These are phyloP conservation scores for Cryoendolithus antarcticus DNA, from an alignment of 2,329 filamentous ascomycete species.

Conservation along the genomic window DNA sequence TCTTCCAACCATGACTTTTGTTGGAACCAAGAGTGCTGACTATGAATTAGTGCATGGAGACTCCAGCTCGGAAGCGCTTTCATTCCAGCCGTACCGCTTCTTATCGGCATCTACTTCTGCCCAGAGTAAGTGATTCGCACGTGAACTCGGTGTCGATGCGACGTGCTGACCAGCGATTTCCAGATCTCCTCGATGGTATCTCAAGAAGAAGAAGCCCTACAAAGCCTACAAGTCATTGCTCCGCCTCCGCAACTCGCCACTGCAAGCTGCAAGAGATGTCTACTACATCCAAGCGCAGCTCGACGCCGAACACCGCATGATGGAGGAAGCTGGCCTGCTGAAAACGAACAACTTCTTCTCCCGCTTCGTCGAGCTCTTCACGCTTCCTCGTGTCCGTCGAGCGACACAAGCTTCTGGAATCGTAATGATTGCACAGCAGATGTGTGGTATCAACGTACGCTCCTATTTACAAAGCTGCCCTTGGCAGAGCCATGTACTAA, in stretches of 20 bases:
- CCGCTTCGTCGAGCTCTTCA: slow-evolving; percentile 48
- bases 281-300: slow-evolving; percentile 30
- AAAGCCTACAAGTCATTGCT: slow-evolving; percentile 29
- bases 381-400: slow-evolving; percentile 54
- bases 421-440: slow-evolving; percentile 61
- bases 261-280: slow-evolving; percentile 31
- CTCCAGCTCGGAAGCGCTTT: slow-evolving; percentile 31
- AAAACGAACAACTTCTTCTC: slow-evolving; percentile 26
- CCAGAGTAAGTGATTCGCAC: slow-evolving; percentile 8
- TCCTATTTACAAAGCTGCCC: too few relatives aligned
- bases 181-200: slow-evolving; percentile 24
- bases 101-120: slow-evolving; percentile 26
- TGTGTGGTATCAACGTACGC: slow-evolving; percentile 36
- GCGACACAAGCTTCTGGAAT: slow-evolving; percentile 65
- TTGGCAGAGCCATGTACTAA: background rate
- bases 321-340: slow-evolving; percentile 22
- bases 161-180: background rate
- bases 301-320: slow-evolving; percentile 10
- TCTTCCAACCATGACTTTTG: too few relatives aligned
- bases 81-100: slow-evolving; percentile 30
- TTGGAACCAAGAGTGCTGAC: slow-evolving; percentile 15
- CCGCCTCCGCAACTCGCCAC: slow-evolving; percentile 26
- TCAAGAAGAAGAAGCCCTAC: slow-evolving; percentile 28
- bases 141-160: background rate
- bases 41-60: slow-evolving; percentile 25